Evolutionary conservation across 805 yeast genomes (phyloP).

Genomic region (Cyberlindnera amylophila): DNA sequence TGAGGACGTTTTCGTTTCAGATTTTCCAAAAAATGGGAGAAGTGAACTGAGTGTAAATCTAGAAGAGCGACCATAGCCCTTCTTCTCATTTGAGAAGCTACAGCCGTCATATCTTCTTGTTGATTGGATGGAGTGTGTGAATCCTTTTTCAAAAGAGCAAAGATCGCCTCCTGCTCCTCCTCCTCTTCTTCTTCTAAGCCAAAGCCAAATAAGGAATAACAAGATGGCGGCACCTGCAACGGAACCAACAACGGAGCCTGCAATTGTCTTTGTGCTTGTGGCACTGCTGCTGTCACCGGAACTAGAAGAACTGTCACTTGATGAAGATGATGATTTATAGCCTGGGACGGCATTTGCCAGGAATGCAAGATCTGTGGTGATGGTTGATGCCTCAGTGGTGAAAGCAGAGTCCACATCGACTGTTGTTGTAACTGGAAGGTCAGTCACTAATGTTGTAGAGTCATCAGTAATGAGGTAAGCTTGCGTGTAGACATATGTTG

Average conservation of each 20-base stretch:
- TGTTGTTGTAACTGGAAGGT: constrained; percentile 17
- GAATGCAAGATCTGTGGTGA: constrained; percentile 23
- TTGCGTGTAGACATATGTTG: constrained; percentile 22
- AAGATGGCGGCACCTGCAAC: constrained; percentile 20
- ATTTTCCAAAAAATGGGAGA: constrained; percentile 8
- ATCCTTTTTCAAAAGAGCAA: constrained; percentile 18
- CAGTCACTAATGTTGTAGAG: constrained; percentile 20
- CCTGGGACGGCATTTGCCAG: constrained; percentile 13
- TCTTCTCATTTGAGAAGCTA: background rate
- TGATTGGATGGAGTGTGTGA: constrained; percentile 25
- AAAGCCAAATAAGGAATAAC: constrained; percentile 16
- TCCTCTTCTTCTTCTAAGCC: constrained; percentile 12
- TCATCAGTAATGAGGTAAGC: constrained; percentile 18
- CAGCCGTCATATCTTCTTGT: constrained; percentile 23
- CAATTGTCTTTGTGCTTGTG: constrained; percentile 13
- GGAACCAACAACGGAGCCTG: constrained; percentile 28
- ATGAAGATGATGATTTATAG: background rate
- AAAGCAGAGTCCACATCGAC: constrained; percentile 4
- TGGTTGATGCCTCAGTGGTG: constrained; percentile 3
- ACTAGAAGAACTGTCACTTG: background rate
- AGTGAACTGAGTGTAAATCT: constrained; percentile 5
- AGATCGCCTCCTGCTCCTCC: background rate
- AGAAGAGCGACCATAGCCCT: background rate
- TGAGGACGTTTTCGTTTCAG: constrained; percentile 5
- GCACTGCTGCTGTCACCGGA: background rate